These are phyloP conservation scores for Aspergillus carlsbadensis DNA, from an alignment of 495 filamentous ascomycete species.

Conservation along the genomic window DNA sequence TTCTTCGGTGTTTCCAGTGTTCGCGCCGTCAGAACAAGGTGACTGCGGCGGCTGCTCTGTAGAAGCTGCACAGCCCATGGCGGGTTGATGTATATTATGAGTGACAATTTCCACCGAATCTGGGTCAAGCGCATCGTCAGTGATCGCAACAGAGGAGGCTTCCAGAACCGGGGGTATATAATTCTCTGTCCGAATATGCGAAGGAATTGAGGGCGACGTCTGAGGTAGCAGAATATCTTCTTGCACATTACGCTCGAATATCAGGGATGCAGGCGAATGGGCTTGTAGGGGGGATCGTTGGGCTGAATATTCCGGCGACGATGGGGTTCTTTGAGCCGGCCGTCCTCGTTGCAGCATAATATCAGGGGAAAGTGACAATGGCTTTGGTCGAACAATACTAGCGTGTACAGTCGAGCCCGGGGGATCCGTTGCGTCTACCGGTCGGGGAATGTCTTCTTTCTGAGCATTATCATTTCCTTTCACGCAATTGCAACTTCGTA, in stretches of 20 bases:
- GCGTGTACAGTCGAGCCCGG: neutral
- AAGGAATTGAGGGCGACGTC: slow-evolving; percentile 13
- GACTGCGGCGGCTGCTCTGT: neutral
- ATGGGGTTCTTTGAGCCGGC: neutral
- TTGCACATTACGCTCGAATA: slow-evolving; percentile 16
- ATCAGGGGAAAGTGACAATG: neutral
- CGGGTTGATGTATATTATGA: slow-evolving; percentile 10
- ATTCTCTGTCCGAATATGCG: slow-evolving; percentile 17
- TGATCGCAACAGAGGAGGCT: slow-evolving; percentile 15
- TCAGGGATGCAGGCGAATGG: slow-evolving; percentile 7
- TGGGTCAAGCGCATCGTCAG: slow-evolving; percentile 8
- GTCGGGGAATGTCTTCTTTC: neutral
- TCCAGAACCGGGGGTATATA: slow-evolving; percentile 14
- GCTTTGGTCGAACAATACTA: slow-evolving; percentile 2
- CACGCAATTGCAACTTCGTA: neutral
- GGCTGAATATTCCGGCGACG: slow-evolving; percentile 1
- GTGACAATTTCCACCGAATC: slow-evolving; percentile 14
- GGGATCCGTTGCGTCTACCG: neutral
- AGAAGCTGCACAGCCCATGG: neutral
- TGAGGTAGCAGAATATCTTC: slow-evolving; percentile 15
- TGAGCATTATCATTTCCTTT: neutral
- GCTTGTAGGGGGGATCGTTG: slow-evolving; percentile 1
- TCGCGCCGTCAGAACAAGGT: neutral
- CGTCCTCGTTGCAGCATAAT: neutral
- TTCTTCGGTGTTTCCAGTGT: slow-evolving; percentile 6